phyloP scores from a whole-genome alignment of 139 green algal genomes.

The Volvox reticuliferus region DNA sequence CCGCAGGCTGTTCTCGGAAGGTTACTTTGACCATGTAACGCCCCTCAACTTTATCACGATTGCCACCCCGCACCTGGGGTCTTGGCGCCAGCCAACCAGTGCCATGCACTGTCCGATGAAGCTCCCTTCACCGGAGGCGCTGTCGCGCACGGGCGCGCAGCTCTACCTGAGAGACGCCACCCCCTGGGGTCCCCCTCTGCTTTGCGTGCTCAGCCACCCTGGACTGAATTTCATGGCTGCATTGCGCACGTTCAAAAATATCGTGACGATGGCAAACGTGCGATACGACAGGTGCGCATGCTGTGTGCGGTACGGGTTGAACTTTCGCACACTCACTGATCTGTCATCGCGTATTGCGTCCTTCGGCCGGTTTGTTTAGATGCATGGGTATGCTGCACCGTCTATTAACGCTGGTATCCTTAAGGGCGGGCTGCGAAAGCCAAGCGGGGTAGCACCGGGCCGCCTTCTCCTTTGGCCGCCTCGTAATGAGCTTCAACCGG shows the following conservation, averaged over 20 bases:
- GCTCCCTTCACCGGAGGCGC: background rate
- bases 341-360: too few species aligned
- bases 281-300: background rate
- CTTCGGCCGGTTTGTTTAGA: too few species aligned
- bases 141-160: background rate
- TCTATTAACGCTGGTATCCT: too few species aligned
- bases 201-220: background rate
- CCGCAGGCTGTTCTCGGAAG: slow-evolving; percentile 32
- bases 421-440: too few species aligned
- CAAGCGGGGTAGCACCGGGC: too few species aligned
- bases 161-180: background rate
- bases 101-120: background rate
- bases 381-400: too few species aligned
- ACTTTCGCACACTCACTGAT: too few species aligned
- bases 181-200: background rate
- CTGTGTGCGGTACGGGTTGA: background rate
- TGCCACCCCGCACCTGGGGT: slow-evolving; percentile 50
- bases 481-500: too few species aligned
- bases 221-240: background rate
- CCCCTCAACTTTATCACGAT: slow-evolving; percentile 53
- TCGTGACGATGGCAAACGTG: background rate
- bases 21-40: background rate
- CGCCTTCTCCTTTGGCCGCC: too few species aligned
- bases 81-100: slow-evolving; percentile 2
- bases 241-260: background rate